phyloP scores from a whole-genome alignment of 306 rosid species.

The Cicer cuneatum region DNA sequence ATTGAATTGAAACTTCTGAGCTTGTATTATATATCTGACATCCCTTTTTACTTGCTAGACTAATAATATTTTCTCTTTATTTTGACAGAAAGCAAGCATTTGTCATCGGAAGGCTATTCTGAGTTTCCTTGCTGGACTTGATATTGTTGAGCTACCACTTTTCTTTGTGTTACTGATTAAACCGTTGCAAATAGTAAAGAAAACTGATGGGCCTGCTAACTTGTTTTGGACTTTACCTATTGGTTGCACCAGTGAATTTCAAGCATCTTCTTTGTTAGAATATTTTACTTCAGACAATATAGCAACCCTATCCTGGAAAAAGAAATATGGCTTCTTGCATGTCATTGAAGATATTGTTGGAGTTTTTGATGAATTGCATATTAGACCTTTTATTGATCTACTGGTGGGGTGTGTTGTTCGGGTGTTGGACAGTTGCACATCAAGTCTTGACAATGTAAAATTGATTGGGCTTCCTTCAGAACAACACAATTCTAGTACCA shows the following conservation, averaged over 20 bases:
- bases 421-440: conserved; percentile 77
- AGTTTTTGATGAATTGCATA: conserved; percentile 82
- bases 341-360: conserved; percentile 84
- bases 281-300: conserved; percentile 70
- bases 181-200: conserved; percentile 71
- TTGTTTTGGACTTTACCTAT: conserved; percentile 66
- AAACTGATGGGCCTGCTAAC: conserved; percentile 62
- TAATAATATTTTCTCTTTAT: conserved; percentile 28
- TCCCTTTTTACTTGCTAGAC: conserved; percentile 26
- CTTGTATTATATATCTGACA: conserved; percentile 25
- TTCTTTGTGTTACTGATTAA: conserved; percentile 81
- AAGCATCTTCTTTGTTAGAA: conserved; percentile 58
- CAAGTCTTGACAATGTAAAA: conserved; percentile 57
- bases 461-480: conserved; percentile 47
- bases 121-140: conserved; percentile 79
- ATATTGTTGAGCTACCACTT: conserved; percentile 80
- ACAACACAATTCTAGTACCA: conserved; percentile 40
- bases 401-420: conserved; percentile 88
- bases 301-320: conserved; percentile 71
- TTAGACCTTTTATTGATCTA: conserved; percentile 78
- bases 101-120: conserved; percentile 87
- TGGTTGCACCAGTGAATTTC: conserved; percentile 56
- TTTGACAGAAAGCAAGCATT: conserved; percentile 75
- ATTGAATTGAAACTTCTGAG: neutral
- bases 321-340: conserved; percentile 84